A percentile compares a stretch with the other conserved stretches of the same genome.
Evolutionary conservation across 257 asterid species (phyloP).

Genomic region (Penstemon newberryi): DNA sequence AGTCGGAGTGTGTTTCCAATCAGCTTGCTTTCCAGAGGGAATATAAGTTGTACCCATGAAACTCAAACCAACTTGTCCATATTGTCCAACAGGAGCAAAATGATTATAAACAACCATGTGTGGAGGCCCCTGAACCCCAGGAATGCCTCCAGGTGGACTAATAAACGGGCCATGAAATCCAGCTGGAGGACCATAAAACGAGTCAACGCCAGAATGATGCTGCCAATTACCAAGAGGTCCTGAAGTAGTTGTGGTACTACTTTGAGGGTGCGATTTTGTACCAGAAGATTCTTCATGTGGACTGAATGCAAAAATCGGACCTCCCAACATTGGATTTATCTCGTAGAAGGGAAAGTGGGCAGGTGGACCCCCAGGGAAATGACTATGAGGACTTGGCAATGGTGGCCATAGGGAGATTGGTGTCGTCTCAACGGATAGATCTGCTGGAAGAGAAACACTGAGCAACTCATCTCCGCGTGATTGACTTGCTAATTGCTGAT

Average conservation of each 20-base stretch:
- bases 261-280: constrained; percentile 68
- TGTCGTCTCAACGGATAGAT: constrained; percentile 88
- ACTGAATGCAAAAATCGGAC: constrained; percentile 77
- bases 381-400: constrained; percentile 81
- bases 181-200: constrained; percentile 80
- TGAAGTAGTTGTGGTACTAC: constrained; percentile 53
- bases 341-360: constrained; percentile 92
- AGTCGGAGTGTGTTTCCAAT: constrained; percentile 72
- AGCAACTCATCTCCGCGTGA: constrained; percentile 74
- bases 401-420: constrained; percentile 91
- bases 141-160: constrained; percentile 75
- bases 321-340: constrained; percentile 85
- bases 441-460: constrained; percentile 94
- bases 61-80: constrained; percentile 96
- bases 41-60: constrained; percentile 93
- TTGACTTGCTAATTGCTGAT: constrained; percentile 55
- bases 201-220: constrained; percentile 82
- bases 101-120: constrained; percentile 98
- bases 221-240: constrained; percentile 86
- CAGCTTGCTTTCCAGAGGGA: constrained; percentile 90
- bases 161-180: constrained; percentile 81
- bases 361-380: constrained; percentile 82
- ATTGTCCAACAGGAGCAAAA: constrained; percentile 97
- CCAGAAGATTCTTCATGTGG: constrained; percentile 74
- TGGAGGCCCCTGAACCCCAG: constrained; percentile 91